Evolutionary conservation across 768 basidiomycete species (phyloP).

Genomic region (Macrolepiota albuminosa): DNA sequence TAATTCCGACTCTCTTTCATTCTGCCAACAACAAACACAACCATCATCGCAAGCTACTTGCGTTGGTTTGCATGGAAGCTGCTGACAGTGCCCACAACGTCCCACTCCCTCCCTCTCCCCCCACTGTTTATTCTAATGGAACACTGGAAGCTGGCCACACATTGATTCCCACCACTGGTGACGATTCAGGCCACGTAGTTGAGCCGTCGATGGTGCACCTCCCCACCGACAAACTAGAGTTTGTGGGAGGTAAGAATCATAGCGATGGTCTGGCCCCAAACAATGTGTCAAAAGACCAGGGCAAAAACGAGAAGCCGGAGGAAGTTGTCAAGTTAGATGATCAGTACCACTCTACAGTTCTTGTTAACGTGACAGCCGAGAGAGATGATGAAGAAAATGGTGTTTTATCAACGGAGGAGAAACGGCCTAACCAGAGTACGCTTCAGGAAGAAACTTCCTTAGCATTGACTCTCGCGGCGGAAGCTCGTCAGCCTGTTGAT

Average conservation of each 20-base stretch:
- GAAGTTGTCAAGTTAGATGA: not conserved
- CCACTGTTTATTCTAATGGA: constrained; percentile 3
- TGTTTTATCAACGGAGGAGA: not conserved
- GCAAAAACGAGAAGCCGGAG: not conserved
- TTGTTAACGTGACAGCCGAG: not conserved
- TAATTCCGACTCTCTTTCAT: constrained; percentile 4
- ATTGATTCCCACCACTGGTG: constrained; percentile 1
- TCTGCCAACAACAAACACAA: constrained; percentile 10
- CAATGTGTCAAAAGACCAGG: not conserved
- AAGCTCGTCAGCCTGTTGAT: constrained; percentile 1
- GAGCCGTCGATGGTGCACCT: not conserved
- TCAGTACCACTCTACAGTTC: not conserved
- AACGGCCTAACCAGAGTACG: not conserved
- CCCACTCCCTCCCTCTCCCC: constrained; percentile 21
- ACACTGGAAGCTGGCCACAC: constrained; percentile 5
- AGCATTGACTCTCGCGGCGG: not conserved
- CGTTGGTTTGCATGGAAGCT: constrained; percentile 17
- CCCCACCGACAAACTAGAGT: not conserved
- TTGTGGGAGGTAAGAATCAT: not conserved
- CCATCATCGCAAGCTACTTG: constrained; percentile 8
- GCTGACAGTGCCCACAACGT: constrained; percentile 17
- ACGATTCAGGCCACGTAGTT: constrained; percentile 5
- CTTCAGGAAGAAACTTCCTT: not conserved
- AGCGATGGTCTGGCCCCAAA: not conserved
- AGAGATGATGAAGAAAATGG: not conserved